Evolutionary conservation across 2,329 filamentous ascomycete genomes (phyloP).

Genomic region (Aspergillus carbonarius): DNA sequence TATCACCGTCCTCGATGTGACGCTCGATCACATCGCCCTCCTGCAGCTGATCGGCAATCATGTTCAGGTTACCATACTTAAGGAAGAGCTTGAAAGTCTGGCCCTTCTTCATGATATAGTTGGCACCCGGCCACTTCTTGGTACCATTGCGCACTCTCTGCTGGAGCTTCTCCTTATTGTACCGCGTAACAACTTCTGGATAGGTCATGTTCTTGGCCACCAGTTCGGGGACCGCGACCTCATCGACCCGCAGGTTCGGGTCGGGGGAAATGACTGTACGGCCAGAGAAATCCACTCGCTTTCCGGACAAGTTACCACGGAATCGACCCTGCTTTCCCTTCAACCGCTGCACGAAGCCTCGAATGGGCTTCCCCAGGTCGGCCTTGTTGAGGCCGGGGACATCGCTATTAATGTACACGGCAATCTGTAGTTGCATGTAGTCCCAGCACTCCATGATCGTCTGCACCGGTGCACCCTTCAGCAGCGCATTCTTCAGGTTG

Average conservation of each 20-base stretch:
- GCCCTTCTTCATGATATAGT: conserved; percentile 72
- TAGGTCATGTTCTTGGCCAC: conserved; percentile 98
- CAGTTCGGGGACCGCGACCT: conserved; percentile 85
- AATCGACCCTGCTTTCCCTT: conserved; percentile 98
- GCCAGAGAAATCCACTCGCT: conserved; percentile 97
- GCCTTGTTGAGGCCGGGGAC: conserved; percentile 88
- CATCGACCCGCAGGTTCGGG: conserved; percentile 87
- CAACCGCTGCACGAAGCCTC: conserved; percentile 90
- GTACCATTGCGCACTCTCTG: conserved; percentile 73
- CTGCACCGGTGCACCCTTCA: conserved; percentile 78
- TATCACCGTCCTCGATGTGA: conserved; percentile 91
- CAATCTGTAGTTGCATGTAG: conserved; percentile 89
- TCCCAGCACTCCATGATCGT: conserved; percentile 99
- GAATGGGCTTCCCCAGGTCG: conserved; percentile 81
- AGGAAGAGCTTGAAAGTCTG: conserved; percentile 71
- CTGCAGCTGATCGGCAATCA: conserved; percentile 70
- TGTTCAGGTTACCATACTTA: conserved; percentile 69
- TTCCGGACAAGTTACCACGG: conserved; percentile 93
- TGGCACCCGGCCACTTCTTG: conserved; percentile 81
- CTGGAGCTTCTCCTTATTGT: conserved; percentile 81
- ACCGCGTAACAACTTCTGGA: conserved; percentile 79
- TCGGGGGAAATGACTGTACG: conserved; percentile 97
- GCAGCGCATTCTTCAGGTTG: conserved; percentile 76
- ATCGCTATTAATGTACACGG: conserved; percentile 97
- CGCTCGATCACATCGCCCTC: conserved; percentile 90